These are phyloP conservation scores for Colletotrichum godetiae DNA, from an alignment of 2,329 filamentous ascomycete species.

Conservation along the genomic window DNA sequence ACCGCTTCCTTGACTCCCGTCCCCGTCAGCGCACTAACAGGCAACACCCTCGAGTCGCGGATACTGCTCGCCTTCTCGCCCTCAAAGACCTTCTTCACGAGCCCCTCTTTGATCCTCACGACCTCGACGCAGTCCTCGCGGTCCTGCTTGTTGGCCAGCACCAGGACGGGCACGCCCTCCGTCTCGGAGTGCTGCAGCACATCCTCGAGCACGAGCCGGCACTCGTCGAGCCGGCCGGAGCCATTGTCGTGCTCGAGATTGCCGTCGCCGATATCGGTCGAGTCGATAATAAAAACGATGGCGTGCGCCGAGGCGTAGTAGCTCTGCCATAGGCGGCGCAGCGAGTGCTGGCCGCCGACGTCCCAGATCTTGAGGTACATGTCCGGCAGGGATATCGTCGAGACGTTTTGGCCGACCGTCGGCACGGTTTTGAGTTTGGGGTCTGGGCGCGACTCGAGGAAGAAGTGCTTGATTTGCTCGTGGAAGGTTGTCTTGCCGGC, in stretches of 20 bases:
- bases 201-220: conserved; percentile 87
- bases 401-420: conserved; percentile 96
- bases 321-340: conserved; percentile 93
- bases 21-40: conserved; percentile 89
- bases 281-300: conserved; percentile 98
- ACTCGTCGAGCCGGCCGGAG: conserved; percentile 82
- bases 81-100: conserved; percentile 96
- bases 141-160: conserved; percentile 98
- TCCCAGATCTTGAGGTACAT: conserved; percentile 99
- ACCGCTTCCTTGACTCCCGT: conserved; percentile 93
- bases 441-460: conserved; percentile 70
- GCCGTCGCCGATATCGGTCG: conserved; percentile 90
- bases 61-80: conserved; percentile 89
- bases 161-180: conserved; percentile 89
- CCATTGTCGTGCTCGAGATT: conserved; percentile 65
- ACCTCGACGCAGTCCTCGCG: conserved; percentile 98
- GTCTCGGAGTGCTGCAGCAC: conserved; percentile 89
- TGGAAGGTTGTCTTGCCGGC: conserved; percentile 98
- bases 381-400: conserved; percentile 88
- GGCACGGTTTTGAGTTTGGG: conserved; percentile 89
- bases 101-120: conserved; percentile 94
- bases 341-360: conserved; percentile 89
- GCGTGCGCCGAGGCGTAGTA: conserved; percentile 96
- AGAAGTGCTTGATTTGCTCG: conserved; percentile 93
- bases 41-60: conserved; percentile 89